Base-by-base conservation (phyloP, 176 grass and related monocot species). In the Tillandsia fasciculata region DNA sequence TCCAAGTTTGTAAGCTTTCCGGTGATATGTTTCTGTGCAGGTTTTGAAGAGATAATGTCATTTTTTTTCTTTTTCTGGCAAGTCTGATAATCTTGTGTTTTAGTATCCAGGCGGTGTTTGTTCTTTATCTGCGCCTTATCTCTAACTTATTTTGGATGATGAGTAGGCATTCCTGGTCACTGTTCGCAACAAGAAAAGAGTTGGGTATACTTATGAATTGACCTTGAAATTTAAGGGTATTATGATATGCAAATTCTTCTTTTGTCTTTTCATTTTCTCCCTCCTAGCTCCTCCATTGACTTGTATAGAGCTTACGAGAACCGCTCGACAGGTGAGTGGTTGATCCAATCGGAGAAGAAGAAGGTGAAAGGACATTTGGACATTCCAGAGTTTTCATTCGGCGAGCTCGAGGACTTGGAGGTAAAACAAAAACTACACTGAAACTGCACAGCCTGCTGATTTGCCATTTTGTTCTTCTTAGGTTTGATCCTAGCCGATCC, bases 141-240 rank as follows among this genome's bases (percentile, higher is more conserved):
- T 42, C 33, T 42, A 42, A 42, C 33, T 42, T 42, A 11, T 15
- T 67, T 11, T 50, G 10, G 53, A 63, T 74, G 3, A n/a, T 81
- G 20, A 12, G 22, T 79, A 99, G 94, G 89, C 94, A 63, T 99
- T 84, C 72, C 72, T 87, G 9, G 82, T 99, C 15, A 99, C 70
- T 3, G 94, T 99, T 13, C 84, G 94, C 33, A 93, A 99, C 73
- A 99, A 93, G 82, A 99, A 90, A 78, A 90, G 87, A 74, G 89
- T 99, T 51, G 87, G 90, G 9, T 99, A 99, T 85, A 85, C 81
- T 69, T 99, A 99, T 77, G 94, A 99, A 18, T 65, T 99, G 42
- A 90, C 72, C 81, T 76, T 99, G 70, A 86, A 66, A 83, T 88
- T 99, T 64, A 82, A 83, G 78, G 94, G 94, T 99, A 87, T 9